Percentiles rank a stretch among this genome's conserved stretches.
These are phyloP conservation scores for Thelephora terrestris DNA, from an alignment of 1,284 basidiomycete species.

Conservation along the genomic window DNA sequence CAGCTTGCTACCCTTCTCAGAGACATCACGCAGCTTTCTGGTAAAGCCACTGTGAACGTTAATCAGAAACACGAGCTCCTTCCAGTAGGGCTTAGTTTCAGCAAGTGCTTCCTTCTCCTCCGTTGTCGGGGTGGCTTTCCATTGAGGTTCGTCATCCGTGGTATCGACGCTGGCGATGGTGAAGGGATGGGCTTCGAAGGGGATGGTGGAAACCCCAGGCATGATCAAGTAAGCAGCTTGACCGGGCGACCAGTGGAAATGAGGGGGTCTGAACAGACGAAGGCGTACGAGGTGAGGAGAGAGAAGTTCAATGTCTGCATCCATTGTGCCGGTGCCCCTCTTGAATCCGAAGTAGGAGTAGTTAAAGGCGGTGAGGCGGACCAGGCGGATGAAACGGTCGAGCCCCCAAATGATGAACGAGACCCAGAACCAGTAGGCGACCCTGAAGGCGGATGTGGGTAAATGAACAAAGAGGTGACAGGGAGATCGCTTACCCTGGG, in stretches of 20 bases:
- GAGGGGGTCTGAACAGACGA: slow-evolving; percentile 30
- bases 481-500: slow-evolving; percentile 15
- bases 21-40: slow-evolving; percentile 27
- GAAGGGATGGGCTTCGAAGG: slow-evolving; percentile 45
- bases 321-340: slow-evolving; percentile 18
- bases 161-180: slow-evolving; percentile 38
- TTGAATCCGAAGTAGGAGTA: slow-evolving; percentile 28
- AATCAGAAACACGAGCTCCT: slow-evolving; percentile 41
- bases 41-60: slow-evolving; percentile 42
- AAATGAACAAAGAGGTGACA: neutral
- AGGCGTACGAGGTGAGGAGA: slow-evolving; percentile 42
- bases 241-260: slow-evolving; percentile 37
- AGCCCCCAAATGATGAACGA: slow-evolving; percentile 55
- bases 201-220: slow-evolving; percentile 30
- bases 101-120: slow-evolving; percentile 6
- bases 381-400: slow-evolving; percentile 44
- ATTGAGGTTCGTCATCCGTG: neutral
- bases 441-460: slow-evolving; percentile 7
- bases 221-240: slow-evolving; percentile 41
- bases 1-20: slow-evolving; percentile 21
- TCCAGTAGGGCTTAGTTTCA: slow-evolving; percentile 16
- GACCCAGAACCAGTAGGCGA: slow-evolving; percentile 39
- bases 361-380: slow-evolving; percentile 44
- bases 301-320: slow-evolving; percentile 35
- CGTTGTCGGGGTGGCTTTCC: neutral